Percentiles rank a stretch among this genome's conserved stretches.
phyloP scores from a whole-genome alignment of 2,329 filamentous ascomycete species.

The Diaporthe nobilis region DNA sequence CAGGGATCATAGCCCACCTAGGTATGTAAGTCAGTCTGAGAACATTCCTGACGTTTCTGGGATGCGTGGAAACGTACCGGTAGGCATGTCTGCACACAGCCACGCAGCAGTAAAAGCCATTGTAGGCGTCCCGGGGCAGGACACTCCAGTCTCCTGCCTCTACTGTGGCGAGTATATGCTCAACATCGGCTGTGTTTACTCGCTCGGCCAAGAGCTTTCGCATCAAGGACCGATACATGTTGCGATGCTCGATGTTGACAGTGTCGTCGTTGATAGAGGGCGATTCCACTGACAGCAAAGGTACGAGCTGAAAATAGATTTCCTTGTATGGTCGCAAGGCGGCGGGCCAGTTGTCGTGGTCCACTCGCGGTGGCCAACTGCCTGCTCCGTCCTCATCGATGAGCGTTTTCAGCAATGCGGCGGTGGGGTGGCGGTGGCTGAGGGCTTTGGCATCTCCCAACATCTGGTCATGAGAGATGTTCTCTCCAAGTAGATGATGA shows the following conservation, averaged over 20 bases:
- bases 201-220: neutral
- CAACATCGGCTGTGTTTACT: neutral
- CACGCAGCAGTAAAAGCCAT: neutral
- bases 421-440: neutral
- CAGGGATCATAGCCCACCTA: neutral
- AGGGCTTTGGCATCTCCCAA: no score
- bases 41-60: neutral
- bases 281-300: neutral
- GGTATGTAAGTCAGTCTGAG: no score
- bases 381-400: neutral
- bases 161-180: neutral
- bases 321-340: neutral
- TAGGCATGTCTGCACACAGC: neutral
- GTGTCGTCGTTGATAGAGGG: neutral
- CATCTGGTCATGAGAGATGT: no score
- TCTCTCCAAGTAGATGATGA: no score
- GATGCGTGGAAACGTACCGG: neutral
- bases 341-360: neutral
- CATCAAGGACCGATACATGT: neutral
- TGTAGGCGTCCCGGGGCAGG: neutral
- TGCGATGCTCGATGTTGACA: neutral
- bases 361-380: neutral
- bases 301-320: neutral
- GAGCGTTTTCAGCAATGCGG: neutral
- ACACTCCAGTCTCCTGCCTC: neutral